phyloP scores from a whole-genome alignment of 2,329 filamentous ascomycete species.

The Dryadomyces quercivorus region DNA sequence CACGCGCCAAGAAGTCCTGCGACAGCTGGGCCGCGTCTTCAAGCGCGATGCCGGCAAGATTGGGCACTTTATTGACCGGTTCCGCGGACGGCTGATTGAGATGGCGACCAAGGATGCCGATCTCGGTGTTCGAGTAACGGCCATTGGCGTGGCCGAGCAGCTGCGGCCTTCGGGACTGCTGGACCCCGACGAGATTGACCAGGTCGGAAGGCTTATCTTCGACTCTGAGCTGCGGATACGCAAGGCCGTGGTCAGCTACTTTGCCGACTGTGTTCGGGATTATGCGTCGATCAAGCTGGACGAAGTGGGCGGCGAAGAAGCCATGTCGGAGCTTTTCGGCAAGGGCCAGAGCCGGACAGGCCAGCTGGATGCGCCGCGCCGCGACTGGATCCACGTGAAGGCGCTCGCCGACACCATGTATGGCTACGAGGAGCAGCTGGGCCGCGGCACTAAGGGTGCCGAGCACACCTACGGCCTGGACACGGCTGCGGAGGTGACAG shows the following conservation, averaged over 20 bases:
- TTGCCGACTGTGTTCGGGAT: slow-evolving; percentile 76
- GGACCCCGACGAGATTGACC: slow-evolving; percentile 83
- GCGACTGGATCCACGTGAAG: slow-evolving; percentile 86
- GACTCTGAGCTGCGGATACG: slow-evolving; percentile 76
- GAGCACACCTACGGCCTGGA: slow-evolving; percentile 18
- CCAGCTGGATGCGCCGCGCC: slow-evolving; percentile 62
- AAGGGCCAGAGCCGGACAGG: slow-evolving; percentile 51
- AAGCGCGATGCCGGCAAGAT: slow-evolving; percentile 71
- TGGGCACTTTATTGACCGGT: slow-evolving; percentile 86
- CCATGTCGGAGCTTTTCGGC: slow-evolving; percentile 61
- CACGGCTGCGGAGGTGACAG: slow-evolving; percentile 28
- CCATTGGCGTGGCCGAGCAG: slow-evolving; percentile 70
- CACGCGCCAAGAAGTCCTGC: slow-evolving; percentile 75
- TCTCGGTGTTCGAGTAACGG: slow-evolving; percentile 62
- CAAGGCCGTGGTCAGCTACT: slow-evolving; percentile 82
- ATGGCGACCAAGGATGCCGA: slow-evolving; percentile 85
- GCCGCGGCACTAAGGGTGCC: slow-evolving; percentile 21
- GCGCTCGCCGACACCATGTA: slow-evolving; percentile 75
- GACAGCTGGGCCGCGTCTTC: slow-evolving; percentile 70
- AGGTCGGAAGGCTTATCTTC: slow-evolving; percentile 77
- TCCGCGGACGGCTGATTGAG: slow-evolving; percentile 76
- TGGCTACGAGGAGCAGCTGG: slow-evolving; percentile 63
- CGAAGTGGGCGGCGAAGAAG: slow-evolving; percentile 69
- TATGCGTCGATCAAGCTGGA: slow-evolving; percentile 69
- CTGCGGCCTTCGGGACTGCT: slow-evolving; percentile 76